Conservation (phyloP, 257 asterid genomes). For the Salvia splendens region DNA sequence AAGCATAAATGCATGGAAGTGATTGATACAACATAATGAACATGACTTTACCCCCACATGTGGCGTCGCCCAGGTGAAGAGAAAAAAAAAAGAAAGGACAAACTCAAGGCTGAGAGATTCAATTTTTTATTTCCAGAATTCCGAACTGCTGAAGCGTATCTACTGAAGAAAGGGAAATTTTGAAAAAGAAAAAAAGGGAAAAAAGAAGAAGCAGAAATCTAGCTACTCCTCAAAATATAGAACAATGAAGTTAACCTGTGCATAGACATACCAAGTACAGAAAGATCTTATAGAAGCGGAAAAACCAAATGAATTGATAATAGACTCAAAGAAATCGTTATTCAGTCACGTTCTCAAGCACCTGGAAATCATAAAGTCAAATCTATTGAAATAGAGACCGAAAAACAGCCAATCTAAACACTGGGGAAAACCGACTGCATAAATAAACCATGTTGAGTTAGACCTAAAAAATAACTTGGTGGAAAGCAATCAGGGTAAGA, state of each 20-base stretch:
- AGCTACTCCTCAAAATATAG: neutral
- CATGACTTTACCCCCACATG: neutral
- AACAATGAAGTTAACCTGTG: neutral
- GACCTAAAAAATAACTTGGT: neutral
- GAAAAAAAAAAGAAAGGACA: neutral
- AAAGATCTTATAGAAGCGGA: neutral
- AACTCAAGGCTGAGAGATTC: neutral
- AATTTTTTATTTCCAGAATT: neutral
- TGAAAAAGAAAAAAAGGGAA: neutral
- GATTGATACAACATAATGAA: conserved; percentile 9
- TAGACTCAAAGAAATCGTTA: conserved; percentile 4
- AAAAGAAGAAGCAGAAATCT: neutral
- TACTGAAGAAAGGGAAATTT: neutral
- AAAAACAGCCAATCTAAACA: neutral
- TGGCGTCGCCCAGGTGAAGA: neutral
- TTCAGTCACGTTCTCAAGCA: neutral
- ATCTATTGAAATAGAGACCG: neutral
- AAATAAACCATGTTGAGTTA: neutral
- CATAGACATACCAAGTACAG: neutral
- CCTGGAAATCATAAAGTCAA: conserved; percentile 6
- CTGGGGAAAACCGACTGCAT: neutral
- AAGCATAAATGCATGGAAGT: conserved; percentile 13
- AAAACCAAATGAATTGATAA: neutral
- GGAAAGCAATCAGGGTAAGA: neutral
- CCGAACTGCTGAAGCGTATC: neutral